These are phyloP conservation scores for Atractiella rhizophila DNA, from an alignment of 768 basidiomycete genomes.

Conservation along the genomic window DNA sequence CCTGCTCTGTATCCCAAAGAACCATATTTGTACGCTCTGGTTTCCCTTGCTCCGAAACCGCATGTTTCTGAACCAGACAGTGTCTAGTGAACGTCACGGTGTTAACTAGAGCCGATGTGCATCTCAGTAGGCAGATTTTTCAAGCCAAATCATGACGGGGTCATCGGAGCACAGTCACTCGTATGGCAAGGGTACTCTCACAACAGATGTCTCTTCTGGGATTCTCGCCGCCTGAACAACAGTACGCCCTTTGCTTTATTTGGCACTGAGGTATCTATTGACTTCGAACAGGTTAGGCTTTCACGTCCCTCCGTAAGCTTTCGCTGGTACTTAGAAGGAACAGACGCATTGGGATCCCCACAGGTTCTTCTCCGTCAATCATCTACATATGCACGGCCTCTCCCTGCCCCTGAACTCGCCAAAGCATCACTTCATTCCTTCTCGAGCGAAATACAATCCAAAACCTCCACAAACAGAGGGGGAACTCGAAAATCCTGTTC, in stretches of 20 bases:
- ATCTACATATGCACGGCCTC: conserved; percentile 52
- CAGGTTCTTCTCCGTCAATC: conserved; percentile 37
- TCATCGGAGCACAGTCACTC: conserved; percentile 33
- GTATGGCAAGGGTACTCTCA: conserved; percentile 26
- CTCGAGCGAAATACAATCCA: conserved; percentile 17
- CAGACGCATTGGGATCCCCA: neutral
- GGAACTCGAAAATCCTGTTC: too few species aligned
- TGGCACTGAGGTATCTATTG: neutral
- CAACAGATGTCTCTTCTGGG: too few species aligned
- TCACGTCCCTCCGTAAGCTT: conserved; percentile 38
- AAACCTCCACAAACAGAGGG: too few species aligned
- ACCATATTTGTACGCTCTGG: conserved; percentile 21
- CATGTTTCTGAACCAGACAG: conserved; percentile 1
- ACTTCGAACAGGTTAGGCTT: conserved; percentile 38
- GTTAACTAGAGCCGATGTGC: conserved; percentile 26
- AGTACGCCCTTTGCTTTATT: conserved; percentile 26
- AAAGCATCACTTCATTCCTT: conserved; percentile 28
- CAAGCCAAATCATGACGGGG: conserved; percentile 29
- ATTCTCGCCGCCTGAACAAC: too few species aligned
- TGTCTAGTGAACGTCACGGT: conserved; percentile 32
- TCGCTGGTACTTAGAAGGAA: neutral
- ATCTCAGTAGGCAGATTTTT: conserved; percentile 27
- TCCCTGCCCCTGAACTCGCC: conserved; percentile 36
- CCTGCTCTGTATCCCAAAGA: conserved; percentile 22
- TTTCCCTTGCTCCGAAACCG: neutral